Percentiles rank a stretch among this genome's conserved stretches.
Evolutionary conservation across 2,329 filamentous ascomycete species (phyloP).

Genomic region (Calonectria hawksworthii): DNA sequence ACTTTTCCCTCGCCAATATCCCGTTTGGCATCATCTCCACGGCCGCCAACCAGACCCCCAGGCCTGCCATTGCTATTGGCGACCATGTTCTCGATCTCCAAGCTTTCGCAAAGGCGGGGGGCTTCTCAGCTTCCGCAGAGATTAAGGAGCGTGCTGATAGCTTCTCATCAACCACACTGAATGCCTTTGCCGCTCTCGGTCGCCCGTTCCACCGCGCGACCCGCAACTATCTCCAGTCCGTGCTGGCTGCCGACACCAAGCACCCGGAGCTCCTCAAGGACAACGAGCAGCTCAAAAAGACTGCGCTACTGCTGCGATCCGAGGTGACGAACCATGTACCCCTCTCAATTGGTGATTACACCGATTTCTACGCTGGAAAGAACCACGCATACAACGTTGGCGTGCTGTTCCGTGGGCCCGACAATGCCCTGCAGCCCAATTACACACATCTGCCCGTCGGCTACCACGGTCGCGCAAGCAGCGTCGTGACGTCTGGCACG

Average conservation of each 20-base stretch:
- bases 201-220: conserved; percentile 77
- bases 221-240: conserved; percentile 76
- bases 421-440: conserved; percentile 83
- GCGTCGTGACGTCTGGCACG: conserved; percentile 81
- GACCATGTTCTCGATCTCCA: conserved; percentile 79
- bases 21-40: conserved; percentile 87
- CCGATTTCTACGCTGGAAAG: conserved; percentile 85
- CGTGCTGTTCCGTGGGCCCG: conserved; percentile 78
- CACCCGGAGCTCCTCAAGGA: conserved; percentile 51
- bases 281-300: conserved; percentile 49
- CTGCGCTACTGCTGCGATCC: conserved; percentile 46
- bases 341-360: conserved; percentile 85
- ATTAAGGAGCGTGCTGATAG: conserved; percentile 43
- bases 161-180: conserved; percentile 48
- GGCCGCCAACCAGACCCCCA: conserved; percentile 65
- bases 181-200: conserved; percentile 66
- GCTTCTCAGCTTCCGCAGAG: conserved; percentile 52
- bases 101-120: conserved; percentile 64
- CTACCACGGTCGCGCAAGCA: conserved; percentile 85
- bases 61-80: conserved; percentile 80
- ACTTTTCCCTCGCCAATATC: conserved; percentile 77
- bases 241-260: conserved; percentile 68
- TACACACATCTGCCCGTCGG: conserved; percentile 86
- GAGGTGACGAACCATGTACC: conserved; percentile 79
- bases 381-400: conserved; percentile 82